Evolutionary conservation across 495 filamentous ascomycete genomes (phyloP).

Genomic region (Aspergillus panamensis): DNA sequence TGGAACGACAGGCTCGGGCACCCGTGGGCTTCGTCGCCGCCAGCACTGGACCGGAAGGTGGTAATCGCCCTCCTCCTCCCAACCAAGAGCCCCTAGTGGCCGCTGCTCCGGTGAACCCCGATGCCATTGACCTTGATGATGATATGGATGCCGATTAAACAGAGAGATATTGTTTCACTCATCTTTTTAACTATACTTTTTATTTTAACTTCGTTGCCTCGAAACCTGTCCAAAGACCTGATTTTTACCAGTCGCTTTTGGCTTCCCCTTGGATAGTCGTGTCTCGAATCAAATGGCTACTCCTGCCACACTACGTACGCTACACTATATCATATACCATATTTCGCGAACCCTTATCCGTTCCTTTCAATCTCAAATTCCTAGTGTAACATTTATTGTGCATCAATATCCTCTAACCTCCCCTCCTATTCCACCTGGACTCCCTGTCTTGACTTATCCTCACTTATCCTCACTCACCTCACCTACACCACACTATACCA

Average conservation of each 20-base stretch:
- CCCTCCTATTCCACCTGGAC: neutral
- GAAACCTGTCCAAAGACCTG: neutral
- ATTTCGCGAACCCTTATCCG: neutral
- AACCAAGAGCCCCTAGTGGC: constrained; percentile 39
- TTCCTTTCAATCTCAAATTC: neutral
- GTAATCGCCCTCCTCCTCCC: constrained; percentile 50
- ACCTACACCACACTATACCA: neutral
- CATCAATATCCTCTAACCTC: neutral
- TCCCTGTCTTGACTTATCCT: neutral
- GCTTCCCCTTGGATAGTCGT: neutral
- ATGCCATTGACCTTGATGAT: constrained; percentile 83
- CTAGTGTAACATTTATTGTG: neutral
- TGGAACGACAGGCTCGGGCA: constrained; percentile 85
- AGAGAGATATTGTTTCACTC: too few species aligned
- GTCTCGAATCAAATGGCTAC: neutral
- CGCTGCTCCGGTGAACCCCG: constrained; percentile 67
- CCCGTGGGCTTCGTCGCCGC: constrained; percentile 91
- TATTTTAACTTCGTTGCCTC: neutral
- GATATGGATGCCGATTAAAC: constrained; percentile 50
- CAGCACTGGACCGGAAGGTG: constrained; percentile 73
- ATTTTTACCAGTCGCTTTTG: too few species aligned
- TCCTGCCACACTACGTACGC: neutral
- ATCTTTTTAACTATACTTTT: neutral
- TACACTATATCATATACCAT: too few species aligned
- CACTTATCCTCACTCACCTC: neutral